Evolutionary conservation across 768 basidiomycete species (phyloP), one percentile per base, ranked within the genome.

Genomic region (Naganishia randhawae): DNA sequence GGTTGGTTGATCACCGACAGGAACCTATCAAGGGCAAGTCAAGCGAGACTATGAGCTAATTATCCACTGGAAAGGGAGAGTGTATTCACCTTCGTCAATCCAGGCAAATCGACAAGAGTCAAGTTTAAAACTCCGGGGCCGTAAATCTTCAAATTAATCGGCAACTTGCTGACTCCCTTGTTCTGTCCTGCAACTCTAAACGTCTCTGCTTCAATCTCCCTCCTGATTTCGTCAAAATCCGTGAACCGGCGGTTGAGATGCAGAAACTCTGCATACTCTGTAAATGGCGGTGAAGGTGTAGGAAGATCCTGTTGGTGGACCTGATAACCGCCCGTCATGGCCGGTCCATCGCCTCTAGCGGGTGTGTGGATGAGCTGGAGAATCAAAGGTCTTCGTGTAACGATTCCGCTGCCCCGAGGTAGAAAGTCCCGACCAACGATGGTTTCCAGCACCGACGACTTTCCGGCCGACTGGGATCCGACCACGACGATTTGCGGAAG

Each of bases 151-250:
- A 99, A 84, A 68, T 93, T 91, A 75, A 98, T 98, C 1, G 95
- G 94, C 53, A 96, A 80, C 78, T 94, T 93, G 82, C 92, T 94
- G 68, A 99, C 89, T 51, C 96, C 96, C 81, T 98, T 99, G 81
- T 98, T 98, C 83, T 97, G 94, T 0, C 96, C 96, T 0, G 96
- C 96, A 19, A 99, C 94, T 50, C 96, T 84, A 80, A 88, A 93
- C 1, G 96, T 99, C 83, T 99, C 96, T 77, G 91, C 89, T 80
- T 99, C 96, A 68, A 99, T 99, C 82, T 99, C 96, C 72, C 88
- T 89, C 45, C 95, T 85, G 71, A 98, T 89, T 74, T 98, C 95
- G 51, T 85, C 83, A 75, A 94, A 98, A 77, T 98, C 95, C n/a
- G 92, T 93, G 81, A 93, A 97, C 45, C 90, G 86, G 78, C 91